Percentiles rank a stretch among this genome's conserved stretches.
These are phyloP conservation scores for Suillus tomentosus DNA, from an alignment of 768 basidiomycete species.

Conservation along the genomic window DNA sequence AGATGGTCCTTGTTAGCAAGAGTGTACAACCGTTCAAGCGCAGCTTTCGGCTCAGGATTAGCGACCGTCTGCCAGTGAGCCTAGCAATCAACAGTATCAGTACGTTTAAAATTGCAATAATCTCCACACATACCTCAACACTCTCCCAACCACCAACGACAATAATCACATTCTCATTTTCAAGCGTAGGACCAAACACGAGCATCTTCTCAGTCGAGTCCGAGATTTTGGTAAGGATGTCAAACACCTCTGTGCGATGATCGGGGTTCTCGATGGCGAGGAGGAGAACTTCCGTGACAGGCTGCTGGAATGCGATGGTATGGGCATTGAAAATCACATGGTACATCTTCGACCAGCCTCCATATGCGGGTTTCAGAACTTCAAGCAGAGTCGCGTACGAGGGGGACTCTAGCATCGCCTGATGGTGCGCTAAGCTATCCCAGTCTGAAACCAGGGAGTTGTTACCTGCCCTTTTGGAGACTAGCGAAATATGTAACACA, in stretches of 20 bases:
- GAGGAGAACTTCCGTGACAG: constrained; percentile 25
- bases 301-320: constrained; percentile 20
- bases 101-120: not conserved
- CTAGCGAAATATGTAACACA: not conserved
- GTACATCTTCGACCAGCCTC: constrained; percentile 18
- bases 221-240: constrained; percentile 16
- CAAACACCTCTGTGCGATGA: constrained; percentile 21
- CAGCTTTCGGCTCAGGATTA: constrained; percentile 12
- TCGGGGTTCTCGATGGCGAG: constrained; percentile 24
- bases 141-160: constrained; percentile 24
- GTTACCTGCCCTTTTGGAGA: not conserved
- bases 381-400: constrained; percentile 13
- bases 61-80: constrained; percentile 17
- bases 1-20: constrained; percentile 20
- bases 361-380: constrained; percentile 14
- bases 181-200: constrained; percentile 24
- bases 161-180: constrained; percentile 26
- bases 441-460: constrained; percentile 23
- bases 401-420: constrained; percentile 9
- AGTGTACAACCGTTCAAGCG: constrained; percentile 17
- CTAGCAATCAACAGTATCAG: constrained; percentile 13
- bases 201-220: constrained; percentile 17
- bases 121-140: constrained; percentile 24
- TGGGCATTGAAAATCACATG: constrained; percentile 24
- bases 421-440: constrained; percentile 27